These are phyloP conservation scores for Aphanomyces stellatus DNA, from an alignment of 352 stramenopile genomes.

Conservation along the genomic window DNA sequence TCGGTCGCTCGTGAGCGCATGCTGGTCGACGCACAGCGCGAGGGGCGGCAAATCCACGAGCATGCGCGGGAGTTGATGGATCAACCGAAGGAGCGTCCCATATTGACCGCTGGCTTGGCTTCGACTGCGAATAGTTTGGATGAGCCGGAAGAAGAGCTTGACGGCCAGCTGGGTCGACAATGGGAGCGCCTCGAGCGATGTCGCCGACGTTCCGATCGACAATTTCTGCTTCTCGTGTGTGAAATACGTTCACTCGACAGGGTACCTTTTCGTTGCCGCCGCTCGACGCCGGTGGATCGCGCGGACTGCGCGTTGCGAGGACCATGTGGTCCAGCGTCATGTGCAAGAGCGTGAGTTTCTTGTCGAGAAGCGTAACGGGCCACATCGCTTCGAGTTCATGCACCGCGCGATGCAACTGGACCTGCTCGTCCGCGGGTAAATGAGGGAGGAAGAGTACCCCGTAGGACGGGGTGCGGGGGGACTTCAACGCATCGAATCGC, in stretches of 20 bases:
- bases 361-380: slow-evolving; percentile 25
- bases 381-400: slow-evolving; percentile 26
- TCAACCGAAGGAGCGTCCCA: slow-evolving; percentile 39
- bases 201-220: too few species aligned
- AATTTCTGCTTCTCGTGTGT: too few species aligned
- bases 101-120: slow-evolving; percentile 22
- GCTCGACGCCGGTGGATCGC: background rate
- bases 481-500: background rate
- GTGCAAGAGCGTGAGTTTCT: slow-evolving; percentile 36
- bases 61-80: slow-evolving; percentile 44
- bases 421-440: background rate
- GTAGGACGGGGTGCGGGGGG: background rate
- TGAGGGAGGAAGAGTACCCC: too few species aligned
- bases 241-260: too few species aligned
- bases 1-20: background rate
- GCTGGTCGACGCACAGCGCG: slow-evolving; percentile 28
- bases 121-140: slow-evolving; percentile 37
- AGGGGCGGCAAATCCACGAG: slow-evolving; percentile 44
- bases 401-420: background rate
- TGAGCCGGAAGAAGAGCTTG: slow-evolving; percentile 61
- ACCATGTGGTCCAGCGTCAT: slow-evolving; percentile 22
- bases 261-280: background rate
- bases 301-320: too few species aligned
- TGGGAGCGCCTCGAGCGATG: slow-evolving; percentile 21
- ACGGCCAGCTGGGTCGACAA: slow-evolving; percentile 43